A percentile compares a stretch with the other conserved stretches of the same genome.
These are phyloP conservation scores for Venturia oleaginea DNA, from an alignment of 2,329 filamentous ascomycete species.

Conservation along the genomic window DNA sequence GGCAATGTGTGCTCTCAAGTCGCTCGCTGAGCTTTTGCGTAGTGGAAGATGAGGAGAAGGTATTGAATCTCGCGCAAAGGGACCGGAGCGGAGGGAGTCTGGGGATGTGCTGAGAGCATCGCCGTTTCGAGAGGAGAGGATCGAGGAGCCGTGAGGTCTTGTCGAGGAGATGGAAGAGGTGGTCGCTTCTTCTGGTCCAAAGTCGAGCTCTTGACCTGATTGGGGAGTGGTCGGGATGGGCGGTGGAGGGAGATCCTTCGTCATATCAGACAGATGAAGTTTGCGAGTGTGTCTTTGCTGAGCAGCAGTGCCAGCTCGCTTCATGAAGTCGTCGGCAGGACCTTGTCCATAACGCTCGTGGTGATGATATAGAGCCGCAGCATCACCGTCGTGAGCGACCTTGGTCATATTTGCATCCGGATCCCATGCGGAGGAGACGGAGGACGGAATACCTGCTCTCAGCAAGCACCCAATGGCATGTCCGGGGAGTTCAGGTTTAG, in stretches of 20 bases:
- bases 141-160: background rate
- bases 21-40: slow-evolving; percentile 6
- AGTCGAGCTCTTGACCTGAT: background rate
- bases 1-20: slow-evolving; percentile 1
- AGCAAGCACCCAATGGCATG: background rate
- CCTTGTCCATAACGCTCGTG: slow-evolving; percentile 2
- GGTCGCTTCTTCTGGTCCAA: background rate
- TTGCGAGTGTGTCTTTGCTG: slow-evolving; percentile 7
- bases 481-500: background rate
- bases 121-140: background rate
- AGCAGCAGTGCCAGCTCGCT: background rate
- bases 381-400: background rate
- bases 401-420: background rate
- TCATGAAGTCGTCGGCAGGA: background rate
- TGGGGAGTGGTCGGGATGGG: background rate
- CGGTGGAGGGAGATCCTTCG: slow-evolving; percentile 1
- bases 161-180: slow-evolving; percentile 3
- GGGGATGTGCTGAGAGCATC: slow-evolving; percentile 1
- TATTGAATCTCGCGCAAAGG: background rate
- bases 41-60: slow-evolving; percentile 12
- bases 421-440: background rate
- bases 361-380: background rate
- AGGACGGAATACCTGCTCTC: background rate
- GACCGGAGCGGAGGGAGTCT: background rate
- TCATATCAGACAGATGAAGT: background rate